Evolutionary conservation across 2,329 filamentous ascomycete genomes (phyloP).

Genomic region (Thelonectria discophora): DNA sequence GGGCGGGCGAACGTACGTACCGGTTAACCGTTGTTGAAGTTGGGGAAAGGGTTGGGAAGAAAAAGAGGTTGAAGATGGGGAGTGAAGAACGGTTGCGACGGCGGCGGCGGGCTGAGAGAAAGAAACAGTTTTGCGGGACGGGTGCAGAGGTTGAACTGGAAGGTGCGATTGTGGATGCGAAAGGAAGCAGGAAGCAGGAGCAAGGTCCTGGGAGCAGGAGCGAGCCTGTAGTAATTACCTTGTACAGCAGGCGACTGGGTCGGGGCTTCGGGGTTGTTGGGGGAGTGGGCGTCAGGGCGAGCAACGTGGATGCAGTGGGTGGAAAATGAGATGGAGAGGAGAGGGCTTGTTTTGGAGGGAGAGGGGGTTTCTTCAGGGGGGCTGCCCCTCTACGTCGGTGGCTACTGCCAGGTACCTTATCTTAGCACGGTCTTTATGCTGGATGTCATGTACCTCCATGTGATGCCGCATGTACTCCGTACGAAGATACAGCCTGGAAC

Average conservation of each 20-base stretch:
- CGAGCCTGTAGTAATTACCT: constrained; percentile 7
- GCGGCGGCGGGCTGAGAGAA: constrained; percentile 35
- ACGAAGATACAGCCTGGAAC: neutral
- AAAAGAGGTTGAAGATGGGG: constrained; percentile 27
- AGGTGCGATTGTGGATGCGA: constrained; percentile 33
- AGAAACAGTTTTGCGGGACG: constrained; percentile 42
- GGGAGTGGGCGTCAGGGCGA: constrained; percentile 37
- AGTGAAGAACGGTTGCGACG: constrained; percentile 33
- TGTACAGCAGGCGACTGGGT: constrained; percentile 4
- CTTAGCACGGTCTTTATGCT: constrained; percentile 17
- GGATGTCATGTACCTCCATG: neutral
- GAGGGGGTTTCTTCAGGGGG: constrained; percentile 13
- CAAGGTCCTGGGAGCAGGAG: neutral
- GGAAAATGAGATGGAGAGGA: constrained; percentile 44
- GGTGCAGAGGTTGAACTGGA: constrained; percentile 4
- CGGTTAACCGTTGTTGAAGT: constrained; percentile 26
- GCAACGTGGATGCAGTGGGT: constrained; percentile 42
- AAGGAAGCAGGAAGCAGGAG: constrained; percentile 19
- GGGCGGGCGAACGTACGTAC: constrained; percentile 34
- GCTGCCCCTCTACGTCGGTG: constrained; percentile 6
- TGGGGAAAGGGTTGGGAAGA: constrained; percentile 28
- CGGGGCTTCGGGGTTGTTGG: constrained; percentile 40
- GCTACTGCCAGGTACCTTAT: constrained; percentile 16
- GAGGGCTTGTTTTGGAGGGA: constrained; percentile 33
- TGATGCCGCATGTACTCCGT: constrained; percentile 3